These are phyloP conservation scores for Phytopythium kandeliae DNA, from an alignment of 352 stramenopile species.

Conservation along the genomic window DNA sequence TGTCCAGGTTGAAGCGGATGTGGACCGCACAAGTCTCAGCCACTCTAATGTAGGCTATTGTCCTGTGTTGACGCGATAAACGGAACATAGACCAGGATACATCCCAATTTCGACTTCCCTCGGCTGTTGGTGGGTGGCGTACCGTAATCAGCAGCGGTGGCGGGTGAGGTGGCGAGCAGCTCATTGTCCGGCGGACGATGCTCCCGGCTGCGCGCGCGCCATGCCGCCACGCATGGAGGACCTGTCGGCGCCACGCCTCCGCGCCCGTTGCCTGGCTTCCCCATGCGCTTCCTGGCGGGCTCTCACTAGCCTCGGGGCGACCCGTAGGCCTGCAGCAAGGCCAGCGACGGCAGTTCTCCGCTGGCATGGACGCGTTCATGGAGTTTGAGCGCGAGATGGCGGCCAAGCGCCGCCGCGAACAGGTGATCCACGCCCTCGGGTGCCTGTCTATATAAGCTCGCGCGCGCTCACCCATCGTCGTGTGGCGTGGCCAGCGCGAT, in stretches of 20 bases:
- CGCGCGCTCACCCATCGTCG: not conserved
- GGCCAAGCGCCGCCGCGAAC: constrained; percentile 42
- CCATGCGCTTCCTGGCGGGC: not conserved
- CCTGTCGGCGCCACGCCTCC: constrained; percentile 8
- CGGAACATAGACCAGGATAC: not conserved
- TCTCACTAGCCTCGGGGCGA: not conserved
- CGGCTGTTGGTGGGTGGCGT: not conserved
- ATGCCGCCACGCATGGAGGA: constrained; percentile 11
- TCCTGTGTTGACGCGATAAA: no score
- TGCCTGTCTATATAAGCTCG: not conserved
- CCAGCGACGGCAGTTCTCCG: constrained; percentile 19
- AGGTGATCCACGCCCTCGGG: no score
- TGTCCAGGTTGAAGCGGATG: no score
- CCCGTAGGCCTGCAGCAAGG: not conserved
- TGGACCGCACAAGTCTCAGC: no score
- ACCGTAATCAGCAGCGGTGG: no score
- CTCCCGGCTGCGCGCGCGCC: constrained; percentile 11
- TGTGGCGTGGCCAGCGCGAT: constrained; percentile 12
- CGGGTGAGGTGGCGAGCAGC: not conserved
- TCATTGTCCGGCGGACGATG: not conserved
- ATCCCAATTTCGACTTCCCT: not conserved
- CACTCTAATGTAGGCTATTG: no score
- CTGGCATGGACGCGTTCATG: constrained; percentile 78
- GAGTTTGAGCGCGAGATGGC: constrained; percentile 83
- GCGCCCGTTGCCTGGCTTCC: not conserved